Conservation (phyloP, 768 basidiomycete species). For the Lentinus brumalis region DNA sequence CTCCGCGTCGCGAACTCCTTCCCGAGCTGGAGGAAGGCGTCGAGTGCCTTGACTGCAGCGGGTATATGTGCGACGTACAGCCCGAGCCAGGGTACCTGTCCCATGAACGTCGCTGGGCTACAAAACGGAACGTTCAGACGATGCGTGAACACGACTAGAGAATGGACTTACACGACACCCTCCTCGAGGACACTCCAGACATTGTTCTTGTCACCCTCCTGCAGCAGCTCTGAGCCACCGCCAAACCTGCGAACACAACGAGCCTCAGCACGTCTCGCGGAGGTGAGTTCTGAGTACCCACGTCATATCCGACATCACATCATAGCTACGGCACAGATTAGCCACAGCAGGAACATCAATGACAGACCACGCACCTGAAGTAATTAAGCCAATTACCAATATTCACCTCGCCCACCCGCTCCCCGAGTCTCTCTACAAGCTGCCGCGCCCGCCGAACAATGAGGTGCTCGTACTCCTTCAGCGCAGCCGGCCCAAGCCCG, state of each 20-base stretch:
- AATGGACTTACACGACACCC: conserved; percentile 22
- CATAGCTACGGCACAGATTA: conserved; percentile 32
- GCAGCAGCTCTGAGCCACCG: conserved; percentile 38
- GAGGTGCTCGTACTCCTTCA: conserved; percentile 49
- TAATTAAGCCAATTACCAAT: conserved; percentile 40
- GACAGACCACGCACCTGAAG: conserved; percentile 38
- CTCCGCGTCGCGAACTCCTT: conserved; percentile 13
- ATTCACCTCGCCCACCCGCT: conserved; percentile 28
- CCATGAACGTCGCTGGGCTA: background rate
- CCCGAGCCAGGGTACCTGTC: conserved; percentile 13
- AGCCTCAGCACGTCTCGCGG: background rate
- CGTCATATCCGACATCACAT: conserved; percentile 46
- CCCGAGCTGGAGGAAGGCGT: conserved; percentile 10
- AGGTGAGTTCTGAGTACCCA: background rate
- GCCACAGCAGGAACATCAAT: background rate
- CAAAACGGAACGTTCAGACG: background rate
- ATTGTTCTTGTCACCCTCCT: conserved; percentile 45
- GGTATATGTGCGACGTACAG: conserved; percentile 3
- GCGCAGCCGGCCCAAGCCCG: conserved; percentile 46
- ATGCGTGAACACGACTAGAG: background rate
- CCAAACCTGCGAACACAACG: conserved; percentile 33
- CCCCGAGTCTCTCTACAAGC: conserved; percentile 40
- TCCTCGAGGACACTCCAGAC: conserved; percentile 47
- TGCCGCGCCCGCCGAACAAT: conserved; percentile 41
- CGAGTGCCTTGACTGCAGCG: background rate